Conservation (phyloP, 2,329 filamentous ascomycete genomes). For the Aspergillus ruber region DNA sequence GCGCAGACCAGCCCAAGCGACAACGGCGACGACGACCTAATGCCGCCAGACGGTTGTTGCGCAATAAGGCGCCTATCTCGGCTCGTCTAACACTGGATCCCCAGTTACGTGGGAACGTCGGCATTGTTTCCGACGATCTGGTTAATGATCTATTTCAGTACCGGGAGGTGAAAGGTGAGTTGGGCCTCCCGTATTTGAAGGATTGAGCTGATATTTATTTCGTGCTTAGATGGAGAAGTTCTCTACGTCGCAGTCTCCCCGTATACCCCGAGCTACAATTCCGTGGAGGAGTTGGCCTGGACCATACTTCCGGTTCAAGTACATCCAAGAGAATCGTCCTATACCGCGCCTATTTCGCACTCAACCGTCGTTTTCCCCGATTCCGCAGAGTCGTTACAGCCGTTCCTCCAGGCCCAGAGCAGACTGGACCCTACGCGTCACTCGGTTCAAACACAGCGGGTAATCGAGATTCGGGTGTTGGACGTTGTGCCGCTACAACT, state of each 20-base stretch:
- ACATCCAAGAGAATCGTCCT: constrained; percentile 36
- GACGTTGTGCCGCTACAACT: constrained; percentile 74
- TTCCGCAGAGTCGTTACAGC: constrained; percentile 69
- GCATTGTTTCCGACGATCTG: constrained; percentile 79
- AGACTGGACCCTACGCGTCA: constrained; percentile 69
- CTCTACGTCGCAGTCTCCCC: constrained; percentile 44
- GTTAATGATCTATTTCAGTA: constrained; percentile 70
- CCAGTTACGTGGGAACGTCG: constrained; percentile 76
- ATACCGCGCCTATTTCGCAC: constrained; percentile 59
- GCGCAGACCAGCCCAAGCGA: constrained; percentile 43
- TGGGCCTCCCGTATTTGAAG: background rate
- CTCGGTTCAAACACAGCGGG: constrained; percentile 63
- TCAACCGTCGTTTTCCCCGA: constrained; percentile 71
- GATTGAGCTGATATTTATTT: constrained; percentile 1
- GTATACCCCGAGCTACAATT: constrained; percentile 34
- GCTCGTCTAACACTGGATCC: constrained; percentile 80
- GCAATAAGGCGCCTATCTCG: constrained; percentile 65
- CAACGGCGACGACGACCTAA: constrained; percentile 48
- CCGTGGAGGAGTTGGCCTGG: constrained; percentile 64
- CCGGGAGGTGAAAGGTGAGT: constrained; percentile 47
- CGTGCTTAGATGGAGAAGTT: constrained; percentile 23
- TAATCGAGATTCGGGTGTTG: constrained; percentile 76
- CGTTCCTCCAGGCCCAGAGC: constrained; percentile 68
- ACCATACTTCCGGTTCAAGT: constrained; percentile 71
- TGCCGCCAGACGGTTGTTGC: constrained; percentile 35